Evolutionary conservation across 2,329 filamentous ascomycete genomes (phyloP), one percentile per base, ranked within the genome.

Genomic region (Fusarium sp.): DNA sequence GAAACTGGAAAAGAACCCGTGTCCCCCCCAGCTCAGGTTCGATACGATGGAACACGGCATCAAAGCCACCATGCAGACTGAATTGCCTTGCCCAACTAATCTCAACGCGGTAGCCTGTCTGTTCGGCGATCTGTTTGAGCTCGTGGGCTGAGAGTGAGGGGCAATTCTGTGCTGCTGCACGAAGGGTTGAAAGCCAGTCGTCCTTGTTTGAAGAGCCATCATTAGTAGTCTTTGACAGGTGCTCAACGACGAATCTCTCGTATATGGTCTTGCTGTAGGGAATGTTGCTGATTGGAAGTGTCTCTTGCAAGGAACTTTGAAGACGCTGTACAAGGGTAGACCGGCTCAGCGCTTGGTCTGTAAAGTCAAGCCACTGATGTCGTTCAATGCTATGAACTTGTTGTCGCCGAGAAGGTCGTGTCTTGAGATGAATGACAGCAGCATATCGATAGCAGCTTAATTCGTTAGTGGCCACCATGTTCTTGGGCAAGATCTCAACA

Each of bases 101-200:
- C 18, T 86, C 82, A 18, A 86, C 84, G 27, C 81, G 74, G 62
- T 83, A 87, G n/a, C 84, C 84, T 13, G 79, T 72, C 18, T 71
- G 66, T 34, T 78, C 7, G 6, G 73, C 74, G 1, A 80, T 31
- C 3, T 70, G 51, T 1, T 57, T 63, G 1, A 47, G 4, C 76
- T 1, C 44, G 28, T 16, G 23, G 6, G 69, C 62, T 1, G 66
- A 70, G 2, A 68, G 61, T 1, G 66, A 71, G 4, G 59, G 41
- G 13, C 34, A 58, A 1, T 23, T 27, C 5, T 23, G 18, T 23
- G 18, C 18, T 23, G 18, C 18, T 23, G 18, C 18, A 23, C 18
- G 18, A 23, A 23, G 18, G 18, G 18, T 23, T 23, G 18, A 23
- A 23, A 73, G 28, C 73, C 72, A 75, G 12, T 50, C 46, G 31